phyloP scores from a whole-genome alignment of 192 early-diverging fungal genomes.

The Bifiguratus adelaidae region DNA sequence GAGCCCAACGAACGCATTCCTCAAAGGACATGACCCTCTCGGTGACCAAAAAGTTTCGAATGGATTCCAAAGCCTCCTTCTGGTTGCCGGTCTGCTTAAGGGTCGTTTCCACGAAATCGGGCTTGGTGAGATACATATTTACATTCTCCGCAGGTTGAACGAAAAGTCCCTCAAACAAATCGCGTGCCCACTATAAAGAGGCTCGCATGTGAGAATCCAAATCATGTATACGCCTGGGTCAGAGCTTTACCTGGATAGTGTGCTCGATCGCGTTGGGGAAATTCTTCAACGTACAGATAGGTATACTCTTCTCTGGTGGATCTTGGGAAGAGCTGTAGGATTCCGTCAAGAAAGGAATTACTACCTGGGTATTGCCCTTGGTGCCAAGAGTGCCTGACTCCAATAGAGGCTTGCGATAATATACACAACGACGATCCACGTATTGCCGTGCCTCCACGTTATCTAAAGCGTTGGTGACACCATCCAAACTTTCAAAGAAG shows the following conservation, averaged over 20 bases:
- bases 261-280: slow-evolving; percentile 86
- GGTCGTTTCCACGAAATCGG: slow-evolving; percentile 68
- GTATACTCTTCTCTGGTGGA: slow-evolving; percentile 93
- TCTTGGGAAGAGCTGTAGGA: slow-evolving; percentile 98
- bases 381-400: slow-evolving; percentile 98
- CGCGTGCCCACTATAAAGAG: slow-evolving; percentile 78
- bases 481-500: slow-evolving; percentile 82
- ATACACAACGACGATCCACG: slow-evolving; percentile 95
- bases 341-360: slow-evolving; percentile 92
- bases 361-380: slow-evolving; percentile 99
- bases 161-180: slow-evolving; percentile 94
- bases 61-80: slow-evolving; percentile 67
- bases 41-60: slow-evolving; percentile 65
- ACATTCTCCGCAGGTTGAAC: slow-evolving; percentile 86
- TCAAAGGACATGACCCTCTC: slow-evolving; percentile 80
- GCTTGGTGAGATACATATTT: slow-evolving; percentile 82
- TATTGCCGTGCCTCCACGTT: slow-evolving; percentile 95
- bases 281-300: slow-evolving; percentile 83
- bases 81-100: slow-evolving; percentile 70
- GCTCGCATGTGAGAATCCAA: not conserved
- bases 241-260: slow-evolving; percentile 41
- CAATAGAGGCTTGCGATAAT: slow-evolving; percentile 86
- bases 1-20: slow-evolving; percentile 89
- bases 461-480: slow-evolving; percentile 97
- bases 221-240: not conserved